Evolutionary conservation across 495 filamentous ascomycete genomes (phyloP).

Genomic region (Monascus purpureus): DNA sequence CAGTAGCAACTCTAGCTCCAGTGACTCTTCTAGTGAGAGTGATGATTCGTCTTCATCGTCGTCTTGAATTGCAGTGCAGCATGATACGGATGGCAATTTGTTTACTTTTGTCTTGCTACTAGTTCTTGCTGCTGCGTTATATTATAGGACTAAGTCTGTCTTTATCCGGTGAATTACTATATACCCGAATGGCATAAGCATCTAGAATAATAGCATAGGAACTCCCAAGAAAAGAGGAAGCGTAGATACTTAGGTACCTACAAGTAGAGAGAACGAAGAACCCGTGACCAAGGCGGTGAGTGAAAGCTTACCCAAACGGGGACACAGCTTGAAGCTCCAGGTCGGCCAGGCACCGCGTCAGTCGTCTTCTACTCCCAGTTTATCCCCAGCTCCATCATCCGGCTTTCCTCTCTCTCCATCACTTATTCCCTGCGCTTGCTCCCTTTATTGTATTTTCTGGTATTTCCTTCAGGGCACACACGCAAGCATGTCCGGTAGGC

Average conservation of each 20-base stretch:
- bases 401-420: conserved; percentile 5
- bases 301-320: conserved; percentile 13
- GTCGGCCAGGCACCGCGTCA: conserved; percentile 32
- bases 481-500: conserved; percentile 32
- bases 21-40: conserved; percentile 5
- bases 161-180: too few relatives aligned
- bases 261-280: conserved; percentile 2
- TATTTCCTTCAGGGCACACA: conserved; percentile 6
- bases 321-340: conserved; percentile 29
- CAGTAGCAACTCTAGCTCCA: conserved; percentile 11
- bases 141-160: too few relatives aligned
- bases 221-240: too few relatives aligned
- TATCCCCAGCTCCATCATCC: conserved; percentile 10
- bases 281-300: conserved; percentile 2
- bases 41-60: too few relatives aligned
- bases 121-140: too few relatives aligned
- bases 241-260: too few relatives aligned
- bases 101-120: too few relatives aligned
- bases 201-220: too few relatives aligned
- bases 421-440: conserved; percentile 4
- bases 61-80: too few relatives aligned
- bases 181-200: too few relatives aligned
- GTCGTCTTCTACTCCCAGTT: conserved; percentile 9
- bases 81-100: too few relatives aligned
- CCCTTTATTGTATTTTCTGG: conserved; percentile 1